A percentile compares a stretch with the other conserved stretches of the same genome.
Evolutionary conservation across 352 stramenopile species (phyloP).

Genomic region (Phytophthora sp.): DNA sequence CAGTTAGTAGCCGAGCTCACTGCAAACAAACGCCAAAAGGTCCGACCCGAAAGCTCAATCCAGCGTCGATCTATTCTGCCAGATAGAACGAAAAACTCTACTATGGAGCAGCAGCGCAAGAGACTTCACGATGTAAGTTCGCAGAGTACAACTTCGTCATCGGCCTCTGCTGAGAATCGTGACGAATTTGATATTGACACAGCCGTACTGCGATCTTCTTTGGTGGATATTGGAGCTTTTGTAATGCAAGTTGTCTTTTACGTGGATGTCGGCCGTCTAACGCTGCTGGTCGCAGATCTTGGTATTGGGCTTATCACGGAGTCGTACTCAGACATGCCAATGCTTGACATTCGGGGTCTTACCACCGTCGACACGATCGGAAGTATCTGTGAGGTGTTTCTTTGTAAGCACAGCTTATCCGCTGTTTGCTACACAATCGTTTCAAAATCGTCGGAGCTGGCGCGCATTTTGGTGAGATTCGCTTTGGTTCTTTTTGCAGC

Average conservation of each 20-base stretch:
- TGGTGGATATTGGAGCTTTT: constrained; percentile 33
- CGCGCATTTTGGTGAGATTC: constrained; percentile 45
- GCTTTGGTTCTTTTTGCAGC: constrained; percentile 40
- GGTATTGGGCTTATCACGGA: constrained; percentile 55
- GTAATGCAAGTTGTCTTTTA: constrained; percentile 42
- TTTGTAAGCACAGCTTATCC: constrained; percentile 45
- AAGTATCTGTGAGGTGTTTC: constrained; percentile 54
- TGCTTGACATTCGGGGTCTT: constrained; percentile 64
- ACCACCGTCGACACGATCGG: constrained; percentile 47
- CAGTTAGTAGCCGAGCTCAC: constrained; percentile 39
- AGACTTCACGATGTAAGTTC: constrained; percentile 10
- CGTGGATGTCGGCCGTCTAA: constrained; percentile 36
- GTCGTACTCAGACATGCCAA: constrained; percentile 60
- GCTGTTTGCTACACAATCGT: constrained; percentile 49
- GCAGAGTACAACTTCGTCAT: constrained; percentile 5
- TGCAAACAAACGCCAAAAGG: constrained; percentile 34
- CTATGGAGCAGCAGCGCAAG: constrained; percentile 19
- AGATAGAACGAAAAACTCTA: constrained; percentile 36
- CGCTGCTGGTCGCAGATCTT: constrained; percentile 39
- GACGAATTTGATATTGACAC: constrained; percentile 41
- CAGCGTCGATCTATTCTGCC: constrained; percentile 31
- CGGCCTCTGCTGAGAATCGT: neutral
- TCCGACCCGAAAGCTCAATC: constrained; percentile 21
- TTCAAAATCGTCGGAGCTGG: constrained; percentile 39
- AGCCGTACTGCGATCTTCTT: constrained; percentile 34